Evolutionary conservation across 768 basidiomycete genomes (phyloP).

Genomic region (Podaxis rugospora): DNA sequence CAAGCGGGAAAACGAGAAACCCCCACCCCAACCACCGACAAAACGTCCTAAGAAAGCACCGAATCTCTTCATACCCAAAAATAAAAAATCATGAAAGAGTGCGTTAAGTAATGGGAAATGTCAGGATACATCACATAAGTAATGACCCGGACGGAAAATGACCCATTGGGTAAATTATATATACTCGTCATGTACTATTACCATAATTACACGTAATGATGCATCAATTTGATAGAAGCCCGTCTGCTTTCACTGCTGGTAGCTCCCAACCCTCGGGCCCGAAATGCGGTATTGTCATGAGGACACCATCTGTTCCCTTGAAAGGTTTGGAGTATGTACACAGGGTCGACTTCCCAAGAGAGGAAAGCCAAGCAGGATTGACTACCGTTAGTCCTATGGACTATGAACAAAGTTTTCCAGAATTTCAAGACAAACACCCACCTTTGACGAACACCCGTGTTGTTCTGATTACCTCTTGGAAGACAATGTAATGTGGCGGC

Average conservation of each 20-base stretch:
- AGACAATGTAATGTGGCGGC: constrained; percentile 87
- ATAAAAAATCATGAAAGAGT: constrained; percentile 20
- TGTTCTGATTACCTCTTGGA: constrained; percentile 76
- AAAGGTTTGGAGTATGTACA: constrained; percentile 89
- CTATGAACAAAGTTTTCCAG: neutral
- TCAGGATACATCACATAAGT: neutral
- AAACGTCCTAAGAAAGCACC: constrained; percentile 37
- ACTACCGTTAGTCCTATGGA: constrained; percentile 71
- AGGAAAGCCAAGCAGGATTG: constrained; percentile 84
- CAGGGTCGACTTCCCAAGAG: constrained; percentile 70
- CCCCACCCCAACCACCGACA: constrained; percentile 18
- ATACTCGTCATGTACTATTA: constrained; percentile 2
- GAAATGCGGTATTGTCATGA: constrained; percentile 80
- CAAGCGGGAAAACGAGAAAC: constrained; percentile 17
- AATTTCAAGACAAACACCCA: constrained; percentile 23
- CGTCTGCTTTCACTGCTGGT: constrained; percentile 56
- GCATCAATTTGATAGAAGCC: constrained; percentile 2
- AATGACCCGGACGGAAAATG: neutral
- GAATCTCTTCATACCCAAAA: constrained; percentile 64
- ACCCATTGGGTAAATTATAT: neutral
- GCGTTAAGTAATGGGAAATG: neutral
- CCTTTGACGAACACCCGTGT: constrained; percentile 78
- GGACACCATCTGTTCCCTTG: constrained; percentile 59
- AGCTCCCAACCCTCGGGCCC: constrained; percentile 87
- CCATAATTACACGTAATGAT: neutral